Base-by-base conservation (phyloP, 225 moss, liverwort and hornwort species). In the Pseudoscleropodium purum region DNA sequence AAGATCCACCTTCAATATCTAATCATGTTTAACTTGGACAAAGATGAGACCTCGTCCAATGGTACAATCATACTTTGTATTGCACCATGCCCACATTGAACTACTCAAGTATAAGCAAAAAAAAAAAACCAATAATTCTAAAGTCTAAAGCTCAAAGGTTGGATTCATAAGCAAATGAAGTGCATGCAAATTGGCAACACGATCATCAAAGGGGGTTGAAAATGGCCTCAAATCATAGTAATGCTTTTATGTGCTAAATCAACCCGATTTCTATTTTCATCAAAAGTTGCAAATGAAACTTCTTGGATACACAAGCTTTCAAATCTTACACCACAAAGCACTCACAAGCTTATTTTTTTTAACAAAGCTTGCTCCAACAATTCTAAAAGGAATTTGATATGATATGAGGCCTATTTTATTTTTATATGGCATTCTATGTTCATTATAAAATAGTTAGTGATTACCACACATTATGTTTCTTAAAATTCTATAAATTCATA, bases 41-140 rank as follows among this genome's bases (percentile, higher is more conserved):
- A 3, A 47, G 18, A 75, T 31, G 12, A 49, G 17, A 18, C 31
- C 10, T 47, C 47, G 0, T 31, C 18, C 47, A 75, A 47, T 2
- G 4, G 2, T 75, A 31, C 3, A 25, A 0, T 41, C 2, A 8
- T 30, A 30, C 47, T 6, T 47, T 45, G 18, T 18, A 0, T 74
- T 74, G 6, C 0, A 0, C 18, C 18, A 74, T 45, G 15, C 6
- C 3, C 0, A 2, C 6, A 29, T 17, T 30, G 30, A 45, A 74
- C 0, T 0, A 0, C 4, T 45, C 17, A 45, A 74, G 1, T 0
- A 29, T 41, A 73, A 39, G 10, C 0, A 57, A 3, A 45, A 30
- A 16, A n/a, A n/a, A n/a, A n/a, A 29, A 9, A 26, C 5, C 2
- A 9, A 43, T 17, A 29, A 17, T 2, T 3, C 2, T 8, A 74